Conservation (phyloP, 441 rosid species). For the Raphanus hybrid region DNA sequence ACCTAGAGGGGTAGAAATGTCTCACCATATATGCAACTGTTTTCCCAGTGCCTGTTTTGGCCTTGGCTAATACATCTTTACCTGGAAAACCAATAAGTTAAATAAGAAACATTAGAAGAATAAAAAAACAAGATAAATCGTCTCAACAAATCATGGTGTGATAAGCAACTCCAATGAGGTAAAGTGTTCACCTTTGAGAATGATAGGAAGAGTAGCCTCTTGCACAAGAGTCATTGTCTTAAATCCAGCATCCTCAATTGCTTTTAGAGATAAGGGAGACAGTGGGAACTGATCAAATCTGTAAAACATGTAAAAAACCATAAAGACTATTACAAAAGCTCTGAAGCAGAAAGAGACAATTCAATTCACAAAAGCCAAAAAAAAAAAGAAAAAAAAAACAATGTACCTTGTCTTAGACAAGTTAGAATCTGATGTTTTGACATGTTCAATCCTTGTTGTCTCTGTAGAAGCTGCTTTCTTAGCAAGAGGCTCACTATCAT, state of each 20-base stretch:
- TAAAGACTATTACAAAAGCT: not conserved
- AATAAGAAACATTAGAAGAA: not conserved
- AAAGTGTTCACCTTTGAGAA: conserved; percentile 66
- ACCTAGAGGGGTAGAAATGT: not conserved
- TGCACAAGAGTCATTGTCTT: conserved; percentile 97
- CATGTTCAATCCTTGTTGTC: conserved; percentile 28
- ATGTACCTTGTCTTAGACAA: conserved; percentile 79
- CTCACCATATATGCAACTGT: conserved; percentile 95
- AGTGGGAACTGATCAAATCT: conserved; percentile 85
- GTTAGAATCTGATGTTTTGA: conserved; percentile 60
- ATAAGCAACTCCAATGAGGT: conserved; percentile 1
- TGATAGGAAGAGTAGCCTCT: conserved; percentile 88
- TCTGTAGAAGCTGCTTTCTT: conserved; percentile 41
- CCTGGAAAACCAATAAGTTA: conserved; percentile 51
- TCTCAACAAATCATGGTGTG: too few relatives aligned
- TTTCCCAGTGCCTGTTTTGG: conserved; percentile 97
- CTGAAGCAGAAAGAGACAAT: not conserved
- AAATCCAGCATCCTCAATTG: conserved; percentile 85
- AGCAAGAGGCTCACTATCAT: conserved; percentile 37
- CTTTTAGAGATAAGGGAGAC: conserved; percentile 82
- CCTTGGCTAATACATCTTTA: conserved; percentile 96
- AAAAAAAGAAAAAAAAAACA: not conserved
- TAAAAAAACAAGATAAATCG: too few relatives aligned
- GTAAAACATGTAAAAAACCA: conserved; percentile 25
- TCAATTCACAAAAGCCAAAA: not conserved